Evolutionary conservation across 306 rosid species (phyloP).

Genomic region (Vigna hirtella): DNA sequence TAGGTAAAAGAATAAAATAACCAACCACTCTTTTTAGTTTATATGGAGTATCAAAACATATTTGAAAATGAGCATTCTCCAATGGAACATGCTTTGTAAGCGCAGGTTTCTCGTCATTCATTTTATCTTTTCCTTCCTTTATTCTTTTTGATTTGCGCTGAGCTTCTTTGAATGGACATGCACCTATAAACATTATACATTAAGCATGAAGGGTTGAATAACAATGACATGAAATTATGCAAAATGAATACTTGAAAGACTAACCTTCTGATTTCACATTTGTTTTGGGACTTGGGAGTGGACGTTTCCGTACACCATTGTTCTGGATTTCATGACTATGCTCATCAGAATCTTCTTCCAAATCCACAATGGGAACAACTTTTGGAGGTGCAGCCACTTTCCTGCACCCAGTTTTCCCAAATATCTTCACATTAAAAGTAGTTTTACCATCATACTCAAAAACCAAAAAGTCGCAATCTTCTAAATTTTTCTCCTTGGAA

Average conservation of each 20-base stretch:
- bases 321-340: background rate
- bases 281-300: background rate
- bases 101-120: background rate
- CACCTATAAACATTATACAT: slow-evolving; percentile 6
- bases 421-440: slow-evolving; percentile 34
- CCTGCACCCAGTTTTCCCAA: slow-evolving; percentile 33
- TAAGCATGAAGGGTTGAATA: slow-evolving; percentile 10
- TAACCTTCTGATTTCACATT: slow-evolving; percentile 3
- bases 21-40: slow-evolving; percentile 16
- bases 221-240: background rate
- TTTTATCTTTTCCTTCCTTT: background rate
- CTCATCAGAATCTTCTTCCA: slow-evolving; percentile 17
- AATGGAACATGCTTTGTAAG: background rate
- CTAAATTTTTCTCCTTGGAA: slow-evolving; percentile 10
- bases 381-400: slow-evolving; percentile 17
- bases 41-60: background rate
- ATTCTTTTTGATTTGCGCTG: background rate
- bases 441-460: slow-evolving; percentile 24
- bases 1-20: background rate
- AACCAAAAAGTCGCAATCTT: slow-evolving; percentile 34
- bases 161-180: background rate
- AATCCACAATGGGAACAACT: background rate
- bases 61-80: slow-evolving; percentile 2
- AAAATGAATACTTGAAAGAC: background rate
- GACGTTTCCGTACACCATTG: slow-evolving; percentile 7